phyloP scores from a whole-genome alignment of 169 alveolate genomes.

The Plasmodium relictum region DNA sequence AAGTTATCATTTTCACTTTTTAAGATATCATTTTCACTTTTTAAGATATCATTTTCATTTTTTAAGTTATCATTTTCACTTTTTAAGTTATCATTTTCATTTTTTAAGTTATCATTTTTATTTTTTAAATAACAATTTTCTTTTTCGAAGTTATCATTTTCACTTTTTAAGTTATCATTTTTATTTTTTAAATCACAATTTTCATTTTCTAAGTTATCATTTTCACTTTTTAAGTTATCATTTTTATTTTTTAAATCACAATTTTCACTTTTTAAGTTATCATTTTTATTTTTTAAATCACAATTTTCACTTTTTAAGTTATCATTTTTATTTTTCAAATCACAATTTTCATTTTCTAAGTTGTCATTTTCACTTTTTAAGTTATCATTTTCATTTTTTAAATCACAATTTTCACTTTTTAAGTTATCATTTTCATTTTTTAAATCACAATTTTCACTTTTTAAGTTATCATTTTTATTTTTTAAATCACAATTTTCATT shows the following conservation, averaged over 20 bases:
- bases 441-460: background rate
- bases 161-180: background rate
- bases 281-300: background rate
- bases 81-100: background rate
- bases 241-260: background rate
- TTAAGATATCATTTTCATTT: background rate
- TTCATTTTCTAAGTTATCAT: background rate
- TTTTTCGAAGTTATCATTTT: background rate
- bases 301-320: background rate
- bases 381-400: background rate
- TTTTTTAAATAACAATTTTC: background rate
- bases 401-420: background rate
- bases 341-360: background rate
- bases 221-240: background rate
- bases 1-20: background rate
- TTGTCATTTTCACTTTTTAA: background rate
- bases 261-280: background rate
- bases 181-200: background rate
- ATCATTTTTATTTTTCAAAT: background rate
- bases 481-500: background rate
- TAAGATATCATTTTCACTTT: background rate
- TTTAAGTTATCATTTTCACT: constrained; percentile 5
- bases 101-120: background rate
- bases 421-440: background rate
- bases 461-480: background rate